A percentile compares a stretch with the other conserved stretches of the same genome.
These are phyloP conservation scores for Oryza meridionalis DNA, from an alignment of 176 grass and related monocot genomes.

Conservation along the genomic window DNA sequence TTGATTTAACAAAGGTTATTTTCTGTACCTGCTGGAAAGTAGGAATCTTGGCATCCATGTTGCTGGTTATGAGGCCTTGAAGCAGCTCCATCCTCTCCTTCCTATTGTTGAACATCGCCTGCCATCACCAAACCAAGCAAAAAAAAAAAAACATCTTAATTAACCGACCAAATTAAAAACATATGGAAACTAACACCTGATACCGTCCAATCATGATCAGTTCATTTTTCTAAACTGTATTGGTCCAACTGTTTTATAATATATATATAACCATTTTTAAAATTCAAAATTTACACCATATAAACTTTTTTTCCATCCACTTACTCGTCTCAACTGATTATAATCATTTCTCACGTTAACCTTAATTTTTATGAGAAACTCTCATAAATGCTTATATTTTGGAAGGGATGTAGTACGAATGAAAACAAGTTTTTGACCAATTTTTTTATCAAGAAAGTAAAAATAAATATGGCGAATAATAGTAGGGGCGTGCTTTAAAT, in stretches of 20 bases:
- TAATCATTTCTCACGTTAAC: too few species aligned
- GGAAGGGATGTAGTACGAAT: too few species aligned
- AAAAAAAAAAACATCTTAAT: not conserved
- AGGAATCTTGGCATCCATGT: conserved; percentile 71
- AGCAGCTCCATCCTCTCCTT: conserved; percentile 84
- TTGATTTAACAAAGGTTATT: not conserved
- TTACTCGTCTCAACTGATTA: too few species aligned
- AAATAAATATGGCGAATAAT: not conserved
- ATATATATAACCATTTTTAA: too few species aligned
- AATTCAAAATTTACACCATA: too few species aligned
- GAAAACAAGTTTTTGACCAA: too few species aligned
- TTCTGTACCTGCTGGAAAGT: conserved; percentile 62
- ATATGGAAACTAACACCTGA: not conserved
- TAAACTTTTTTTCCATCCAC: too few species aligned
- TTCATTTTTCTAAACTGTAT: not conserved
- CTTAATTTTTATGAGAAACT: too few species aligned
- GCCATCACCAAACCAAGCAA: conserved; percentile 19
- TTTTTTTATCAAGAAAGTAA: not conserved
- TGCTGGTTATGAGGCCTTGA: conserved; percentile 74
- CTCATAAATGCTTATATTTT: too few species aligned
- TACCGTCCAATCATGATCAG: not conserved
- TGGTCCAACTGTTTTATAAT: too few species aligned
- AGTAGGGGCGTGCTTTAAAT: too few species aligned
- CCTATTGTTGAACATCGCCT: conserved; percentile 82
- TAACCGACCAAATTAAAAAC: not conserved